Percentiles rank a stretch among this genome's conserved stretches.
phyloP scores from a whole-genome alignment of 83 land plant genomes.

The Picea abies region DNA sequence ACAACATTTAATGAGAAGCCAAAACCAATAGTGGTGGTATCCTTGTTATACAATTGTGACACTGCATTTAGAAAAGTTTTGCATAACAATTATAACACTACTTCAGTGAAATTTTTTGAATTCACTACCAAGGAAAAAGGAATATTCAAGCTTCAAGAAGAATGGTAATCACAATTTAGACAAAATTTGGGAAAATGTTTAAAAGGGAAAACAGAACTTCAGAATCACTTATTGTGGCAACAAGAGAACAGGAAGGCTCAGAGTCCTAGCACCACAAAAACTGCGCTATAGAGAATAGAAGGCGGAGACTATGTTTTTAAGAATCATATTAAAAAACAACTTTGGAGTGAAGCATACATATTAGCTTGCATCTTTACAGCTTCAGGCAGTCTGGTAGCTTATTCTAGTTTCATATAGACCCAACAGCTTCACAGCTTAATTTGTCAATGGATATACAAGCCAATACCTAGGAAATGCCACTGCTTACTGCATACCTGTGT shows the following conservation, averaged over 20 bases:
- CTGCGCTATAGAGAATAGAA: neutral
- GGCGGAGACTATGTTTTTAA: neutral
- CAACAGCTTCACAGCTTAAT: neutral
- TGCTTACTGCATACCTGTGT: slow-evolving; percentile 74
- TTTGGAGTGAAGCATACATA: neutral
- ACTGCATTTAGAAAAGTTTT: neutral
- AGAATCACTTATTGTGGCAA: neutral
- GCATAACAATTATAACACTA: too few species aligned
- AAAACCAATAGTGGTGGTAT: neutral
- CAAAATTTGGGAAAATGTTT: too few species aligned
- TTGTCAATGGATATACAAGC: neutral
- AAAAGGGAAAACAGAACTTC: too few species aligned
- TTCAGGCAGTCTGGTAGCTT: neutral
- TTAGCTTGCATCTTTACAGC: neutral
- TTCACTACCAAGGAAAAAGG: too few species aligned
- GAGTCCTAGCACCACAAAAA: neutral
- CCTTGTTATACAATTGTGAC: neutral
- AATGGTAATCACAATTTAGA: too few species aligned
- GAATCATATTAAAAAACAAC: neutral
- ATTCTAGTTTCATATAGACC: neutral
- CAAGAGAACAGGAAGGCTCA: neutral
- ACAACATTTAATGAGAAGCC: too few species aligned
- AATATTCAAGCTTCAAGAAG: too few species aligned
- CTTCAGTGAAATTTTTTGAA: too few species aligned
- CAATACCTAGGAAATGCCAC: neutral